Evolutionary conservation across 2,329 filamentous ascomycete genomes (phyloP).

Genomic region (Ceratocystis smalleyi): DNA sequence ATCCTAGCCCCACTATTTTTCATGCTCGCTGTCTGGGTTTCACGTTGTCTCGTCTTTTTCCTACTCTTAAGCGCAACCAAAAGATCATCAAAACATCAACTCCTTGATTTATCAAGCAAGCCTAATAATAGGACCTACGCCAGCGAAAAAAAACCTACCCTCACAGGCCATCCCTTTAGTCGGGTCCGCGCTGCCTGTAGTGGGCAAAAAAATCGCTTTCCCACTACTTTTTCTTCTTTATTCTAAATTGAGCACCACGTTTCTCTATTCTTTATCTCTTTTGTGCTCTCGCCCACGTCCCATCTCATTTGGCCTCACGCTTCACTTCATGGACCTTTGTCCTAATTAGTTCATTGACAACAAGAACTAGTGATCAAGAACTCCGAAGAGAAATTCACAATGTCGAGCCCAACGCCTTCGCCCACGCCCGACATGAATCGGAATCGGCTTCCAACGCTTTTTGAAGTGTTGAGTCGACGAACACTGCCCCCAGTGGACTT

Average conservation of each 20-base stretch:
- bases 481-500: constrained; percentile 93
- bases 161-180: constrained; percentile 1
- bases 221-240: not conserved
- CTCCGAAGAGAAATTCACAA: not conserved
- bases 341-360: not conserved
- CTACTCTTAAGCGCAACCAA: not conserved
- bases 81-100: constrained; percentile 10
- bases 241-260: not conserved
- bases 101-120: not conserved
- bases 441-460: constrained; percentile 82
- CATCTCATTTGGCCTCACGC: not conserved
- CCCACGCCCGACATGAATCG: constrained; percentile 47
- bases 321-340: not conserved
- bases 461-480: constrained; percentile 84
- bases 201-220: not conserved
- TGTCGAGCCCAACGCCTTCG: constrained; percentile 29
- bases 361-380: not conserved
- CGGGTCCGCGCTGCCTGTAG: not conserved
- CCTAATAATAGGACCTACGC: constrained; percentile 4
- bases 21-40: constrained; percentile 7
- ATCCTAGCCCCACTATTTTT: constrained; percentile 12
- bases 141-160: not conserved
- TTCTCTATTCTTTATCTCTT: constrained; percentile 1
- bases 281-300: not conserved
- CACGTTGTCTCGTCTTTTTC: not conserved